Percentiles rank a stretch among this genome's conserved stretches.
These are phyloP conservation scores for Leccinum variabile DNA, from an alignment of 1,284 basidiomycete genomes.

Conservation along the genomic window DNA sequence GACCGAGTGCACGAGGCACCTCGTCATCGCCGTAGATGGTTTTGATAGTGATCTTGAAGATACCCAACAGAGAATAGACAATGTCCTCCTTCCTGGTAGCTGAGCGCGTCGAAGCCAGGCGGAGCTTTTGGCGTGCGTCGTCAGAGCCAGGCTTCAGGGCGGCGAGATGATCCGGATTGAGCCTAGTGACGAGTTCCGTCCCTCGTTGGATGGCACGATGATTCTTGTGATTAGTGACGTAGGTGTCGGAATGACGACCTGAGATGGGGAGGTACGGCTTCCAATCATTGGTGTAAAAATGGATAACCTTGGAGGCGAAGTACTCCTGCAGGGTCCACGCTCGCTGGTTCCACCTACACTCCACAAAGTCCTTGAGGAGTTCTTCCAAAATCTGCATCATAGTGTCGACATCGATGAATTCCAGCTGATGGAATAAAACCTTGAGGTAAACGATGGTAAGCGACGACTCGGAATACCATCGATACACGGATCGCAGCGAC, in stretches of 20 bases:
- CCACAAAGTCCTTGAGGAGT: background rate
- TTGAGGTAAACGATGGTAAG: conserved; percentile 26
- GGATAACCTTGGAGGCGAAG: conserved; percentile 24
- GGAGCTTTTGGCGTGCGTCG: conserved; percentile 22
- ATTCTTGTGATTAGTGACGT: conserved; percentile 18
- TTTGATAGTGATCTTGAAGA: conserved; percentile 22
- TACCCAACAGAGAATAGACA: conserved; percentile 25
- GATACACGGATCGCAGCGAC: conserved; percentile 29
- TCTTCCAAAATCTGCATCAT: background rate
- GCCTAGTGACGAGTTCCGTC: conserved; percentile 19
- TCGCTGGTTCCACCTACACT: conserved; percentile 24
- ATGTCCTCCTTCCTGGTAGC: conserved; percentile 23
- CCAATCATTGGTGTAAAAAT: conserved; percentile 24
- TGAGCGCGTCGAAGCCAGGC: conserved; percentile 19
- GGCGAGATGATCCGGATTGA: conserved; percentile 12
- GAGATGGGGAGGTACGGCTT: conserved; percentile 18
- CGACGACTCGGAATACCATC: conserved; percentile 26
- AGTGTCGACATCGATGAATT: background rate
- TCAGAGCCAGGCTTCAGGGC: conserved; percentile 21
- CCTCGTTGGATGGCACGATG: conserved; percentile 18
- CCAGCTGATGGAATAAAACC: too few relatives aligned
- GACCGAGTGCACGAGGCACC: conserved; percentile 20
- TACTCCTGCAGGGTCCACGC: conserved; percentile 32
- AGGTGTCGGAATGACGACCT: background rate
- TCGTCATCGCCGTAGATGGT: conserved; percentile 24